phyloP scores from a whole-genome alignment of 768 basidiomycete genomes.

The Tricholoma flavovirens region DNA sequence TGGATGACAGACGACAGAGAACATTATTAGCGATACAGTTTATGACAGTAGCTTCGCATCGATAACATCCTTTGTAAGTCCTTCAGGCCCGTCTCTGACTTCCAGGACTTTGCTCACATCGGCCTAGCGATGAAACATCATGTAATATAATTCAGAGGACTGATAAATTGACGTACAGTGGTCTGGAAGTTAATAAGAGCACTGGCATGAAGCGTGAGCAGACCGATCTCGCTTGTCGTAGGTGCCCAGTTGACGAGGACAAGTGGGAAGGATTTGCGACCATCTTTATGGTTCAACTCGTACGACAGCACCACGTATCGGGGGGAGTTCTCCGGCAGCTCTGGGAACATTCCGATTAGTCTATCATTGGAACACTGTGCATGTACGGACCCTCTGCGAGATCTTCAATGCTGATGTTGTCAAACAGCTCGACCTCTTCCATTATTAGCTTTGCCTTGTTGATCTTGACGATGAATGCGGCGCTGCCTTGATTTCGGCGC shows the following conservation, averaged over 20 bases:
- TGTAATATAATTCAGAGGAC: background rate
- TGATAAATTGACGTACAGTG: slow-evolving; percentile 43
- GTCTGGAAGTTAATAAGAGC: slow-evolving; percentile 75
- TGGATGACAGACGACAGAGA: background rate
- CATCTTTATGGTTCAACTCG: slow-evolving; percentile 74
- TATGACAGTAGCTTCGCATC: slow-evolving; percentile 48
- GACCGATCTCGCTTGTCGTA: slow-evolving; percentile 63
- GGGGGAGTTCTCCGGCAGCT: slow-evolving; percentile 83
- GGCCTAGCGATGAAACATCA: slow-evolving; percentile 38
- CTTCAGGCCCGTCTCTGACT: slow-evolving; percentile 74
- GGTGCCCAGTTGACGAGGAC: slow-evolving; percentile 90
- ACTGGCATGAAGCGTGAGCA: slow-evolving; percentile 80
- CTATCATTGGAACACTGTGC: background rate
- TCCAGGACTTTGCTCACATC: slow-evolving; percentile 79
- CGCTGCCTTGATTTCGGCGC: slow-evolving; percentile 65
- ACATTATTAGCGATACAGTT: background rate
- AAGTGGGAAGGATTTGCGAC: slow-evolving; percentile 79
- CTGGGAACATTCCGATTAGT: slow-evolving; percentile 31
- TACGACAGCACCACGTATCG: slow-evolving; percentile 84
- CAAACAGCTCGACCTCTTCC: slow-evolving; percentile 79
- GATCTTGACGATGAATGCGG: slow-evolving; percentile 86
- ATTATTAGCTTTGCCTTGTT: slow-evolving; percentile 76
- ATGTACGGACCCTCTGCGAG: slow-evolving; percentile 74
- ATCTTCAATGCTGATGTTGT: slow-evolving; percentile 72
- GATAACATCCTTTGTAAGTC: slow-evolving; percentile 66